Evolutionary conservation across 1,284 basidiomycete genomes (phyloP).

Genomic region (Baeospora myosura): DNA sequence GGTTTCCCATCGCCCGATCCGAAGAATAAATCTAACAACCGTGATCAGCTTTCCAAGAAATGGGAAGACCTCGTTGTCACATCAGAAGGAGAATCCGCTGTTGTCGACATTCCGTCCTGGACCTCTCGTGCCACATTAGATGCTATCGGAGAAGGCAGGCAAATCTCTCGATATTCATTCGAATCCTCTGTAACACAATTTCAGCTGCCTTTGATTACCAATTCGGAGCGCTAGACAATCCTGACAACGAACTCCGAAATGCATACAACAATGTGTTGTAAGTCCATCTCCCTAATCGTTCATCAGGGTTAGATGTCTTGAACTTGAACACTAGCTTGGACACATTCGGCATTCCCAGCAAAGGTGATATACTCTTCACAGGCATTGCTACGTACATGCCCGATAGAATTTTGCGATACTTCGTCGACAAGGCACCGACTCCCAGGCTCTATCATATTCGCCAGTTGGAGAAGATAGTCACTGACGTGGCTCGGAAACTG

Average conservation of each 20-base stretch:
- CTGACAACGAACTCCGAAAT: not conserved
- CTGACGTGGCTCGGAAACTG: not conserved
- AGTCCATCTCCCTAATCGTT: not conserved
- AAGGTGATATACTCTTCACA: not conserved
- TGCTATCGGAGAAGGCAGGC: conserved; percentile 6
- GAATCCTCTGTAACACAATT: not conserved
- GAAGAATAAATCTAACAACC: not conserved
- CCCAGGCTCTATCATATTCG: not conserved
- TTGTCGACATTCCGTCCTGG: conserved; percentile 2
- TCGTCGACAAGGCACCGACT: not conserved
- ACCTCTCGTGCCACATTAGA: conserved; percentile 7
- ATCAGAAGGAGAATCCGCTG: not conserved
- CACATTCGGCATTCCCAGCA: not conserved
- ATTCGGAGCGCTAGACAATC: not conserved
- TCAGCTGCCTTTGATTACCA: conserved; percentile 5
- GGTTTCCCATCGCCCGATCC: not conserved
- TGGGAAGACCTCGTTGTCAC: conserved; percentile 6
- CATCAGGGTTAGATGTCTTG: too few species aligned
- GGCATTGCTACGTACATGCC: not conserved
- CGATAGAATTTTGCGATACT: not conserved
- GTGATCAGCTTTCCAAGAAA: conserved; percentile 1
- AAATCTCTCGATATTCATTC: not conserved
- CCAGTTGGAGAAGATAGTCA: not conserved
- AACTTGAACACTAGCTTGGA: not conserved
- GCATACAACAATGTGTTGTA: conserved; percentile 1